Percentiles rank a stretch among this genome's conserved stretches.
phyloP scores from a whole-genome alignment of 2,329 filamentous ascomycete genomes.

The Fusarium mundagurra region DNA sequence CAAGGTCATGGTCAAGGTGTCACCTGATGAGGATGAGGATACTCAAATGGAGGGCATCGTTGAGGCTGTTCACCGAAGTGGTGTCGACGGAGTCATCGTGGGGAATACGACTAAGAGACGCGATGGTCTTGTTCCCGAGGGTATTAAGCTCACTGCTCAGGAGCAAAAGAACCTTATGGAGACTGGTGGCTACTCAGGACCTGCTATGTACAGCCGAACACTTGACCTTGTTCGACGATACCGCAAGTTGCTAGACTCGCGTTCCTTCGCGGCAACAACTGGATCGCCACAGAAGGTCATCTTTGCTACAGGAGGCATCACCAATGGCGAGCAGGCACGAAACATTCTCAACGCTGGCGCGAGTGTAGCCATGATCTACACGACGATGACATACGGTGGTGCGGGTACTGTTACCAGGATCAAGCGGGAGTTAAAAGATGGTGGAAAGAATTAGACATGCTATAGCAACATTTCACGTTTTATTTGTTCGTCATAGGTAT shows the following conservation, averaged over 20 bases:
- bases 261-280: constrained; percentile 46
- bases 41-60: constrained; percentile 89
- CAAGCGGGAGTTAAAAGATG: constrained; percentile 68
- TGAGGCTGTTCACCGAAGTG: constrained; percentile 81
- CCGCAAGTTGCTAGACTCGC: constrained; percentile 71
- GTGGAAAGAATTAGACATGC: constrained; percentile 43
- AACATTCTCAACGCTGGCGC: constrained; percentile 88
- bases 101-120: constrained; percentile 95
- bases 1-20: constrained; percentile 95
- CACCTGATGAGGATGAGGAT: constrained; percentile 90
- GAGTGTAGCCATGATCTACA: constrained; percentile 92
- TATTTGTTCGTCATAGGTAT: constrained; percentile 29
- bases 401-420: constrained; percentile 72
- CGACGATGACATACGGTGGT: constrained; percentile 73
- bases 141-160: constrained; percentile 69
- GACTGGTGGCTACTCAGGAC: constrained; percentile 89
- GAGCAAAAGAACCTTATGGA: constrained; percentile 78
- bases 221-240: constrained; percentile 83
- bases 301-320: constrained; percentile 94
- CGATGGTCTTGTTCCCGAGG: constrained; percentile 73
- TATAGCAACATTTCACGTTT: constrained; percentile 36
- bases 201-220: constrained; percentile 85
- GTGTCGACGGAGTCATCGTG: constrained; percentile 94
- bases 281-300: constrained; percentile 74
- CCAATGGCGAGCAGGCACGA: constrained; percentile 84